These are phyloP conservation scores for Salvia splendens DNA, from an alignment of 257 asterid genomes.

Conservation along the genomic window DNA sequence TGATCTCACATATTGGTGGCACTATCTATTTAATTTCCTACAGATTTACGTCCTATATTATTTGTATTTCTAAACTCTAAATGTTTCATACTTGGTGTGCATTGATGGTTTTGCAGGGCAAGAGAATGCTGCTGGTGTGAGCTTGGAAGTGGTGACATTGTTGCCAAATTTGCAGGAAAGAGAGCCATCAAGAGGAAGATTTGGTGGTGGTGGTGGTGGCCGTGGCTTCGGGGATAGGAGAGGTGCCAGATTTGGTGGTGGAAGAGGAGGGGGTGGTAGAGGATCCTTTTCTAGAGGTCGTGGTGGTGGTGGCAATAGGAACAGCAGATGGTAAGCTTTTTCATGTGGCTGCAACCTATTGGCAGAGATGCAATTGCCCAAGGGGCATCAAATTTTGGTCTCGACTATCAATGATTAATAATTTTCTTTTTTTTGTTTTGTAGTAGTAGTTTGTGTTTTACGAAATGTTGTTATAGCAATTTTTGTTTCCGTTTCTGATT, in stretches of 20 bases:
- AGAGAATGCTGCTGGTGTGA: slow-evolving; percentile 65
- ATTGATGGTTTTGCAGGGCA: slow-evolving; percentile 45
- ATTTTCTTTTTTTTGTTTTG: not conserved
- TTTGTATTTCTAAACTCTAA: not conserved
- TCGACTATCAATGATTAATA: slow-evolving; percentile 16
- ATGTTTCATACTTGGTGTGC: not conserved
- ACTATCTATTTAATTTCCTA: not conserved
- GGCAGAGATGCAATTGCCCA: slow-evolving; percentile 22
- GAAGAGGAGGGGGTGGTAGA: slow-evolving; percentile 39
- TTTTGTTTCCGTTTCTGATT: not conserved
- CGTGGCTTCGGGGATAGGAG: slow-evolving; percentile 52
- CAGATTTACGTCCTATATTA: not conserved
- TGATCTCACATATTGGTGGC: not conserved
- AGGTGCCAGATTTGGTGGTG: slow-evolving; percentile 42
- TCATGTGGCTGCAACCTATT: not conserved
- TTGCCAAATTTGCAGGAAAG: slow-evolving; percentile 76
- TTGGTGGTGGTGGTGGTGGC: slow-evolving; percentile 63
- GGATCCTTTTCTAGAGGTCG: slow-evolving; percentile 33
- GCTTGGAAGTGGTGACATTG: slow-evolving; percentile 54
- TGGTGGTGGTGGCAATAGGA: slow-evolving; percentile 39
- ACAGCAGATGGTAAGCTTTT: slow-evolving; percentile 56
- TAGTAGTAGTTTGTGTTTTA: not conserved
- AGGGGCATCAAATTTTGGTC: slow-evolving; percentile 41
- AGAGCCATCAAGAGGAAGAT: slow-evolving; percentile 61
- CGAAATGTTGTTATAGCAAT: not conserved